Evolutionary conservation across 1,284 basidiomycete species (phyloP), one percentile per base, ranked within the genome.

Genomic region (Irpex sp.): DNA sequence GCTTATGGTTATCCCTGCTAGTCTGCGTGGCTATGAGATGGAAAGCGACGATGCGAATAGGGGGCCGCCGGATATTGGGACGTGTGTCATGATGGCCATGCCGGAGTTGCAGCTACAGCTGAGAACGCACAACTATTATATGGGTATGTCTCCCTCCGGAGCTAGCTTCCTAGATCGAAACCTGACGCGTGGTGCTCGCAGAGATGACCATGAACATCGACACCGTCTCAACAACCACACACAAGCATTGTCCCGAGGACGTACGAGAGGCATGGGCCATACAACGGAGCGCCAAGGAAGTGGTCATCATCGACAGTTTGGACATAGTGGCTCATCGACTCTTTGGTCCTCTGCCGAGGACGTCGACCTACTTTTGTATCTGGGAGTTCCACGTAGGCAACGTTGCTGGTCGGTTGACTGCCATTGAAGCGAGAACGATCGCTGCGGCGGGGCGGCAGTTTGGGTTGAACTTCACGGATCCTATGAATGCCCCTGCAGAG

Each of bases 261-360:
- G 65, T 70, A 61, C 79, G 75, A 58, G 73, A 70, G 73, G 73
- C 65, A 61, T 64, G 59, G 61, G 65, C 66, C 47, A 59, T 66
- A 56, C 62, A 65, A 18, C 60, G 64, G 47, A 67, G 63, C 16
- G 65, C 69, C 36, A 73, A 77, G 56, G 77, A 82, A 54, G 73
- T 74, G 2, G 69, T 91, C 42, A 74, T 86, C 23, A 77, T 94
- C 35, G 90, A 92, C 70, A 85, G 91, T 8, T 73, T 96, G 63
- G 85, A 91, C 62, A 84, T 97, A 60, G 84, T 85, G 23, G 88
- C 91, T 1, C 86, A 96, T 70, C 85, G 94, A 37, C 75, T 97
- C 12, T 95, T 96, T 68, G 94, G 94, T 4, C 91, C 92, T 9
- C 85, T 87, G 61, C 94, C 94, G 2, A 81, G 83, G n/a, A 91